Evolutionary conservation across 257 asterid genomes (phyloP).

Genomic region (Solanum dulcamara): DNA sequence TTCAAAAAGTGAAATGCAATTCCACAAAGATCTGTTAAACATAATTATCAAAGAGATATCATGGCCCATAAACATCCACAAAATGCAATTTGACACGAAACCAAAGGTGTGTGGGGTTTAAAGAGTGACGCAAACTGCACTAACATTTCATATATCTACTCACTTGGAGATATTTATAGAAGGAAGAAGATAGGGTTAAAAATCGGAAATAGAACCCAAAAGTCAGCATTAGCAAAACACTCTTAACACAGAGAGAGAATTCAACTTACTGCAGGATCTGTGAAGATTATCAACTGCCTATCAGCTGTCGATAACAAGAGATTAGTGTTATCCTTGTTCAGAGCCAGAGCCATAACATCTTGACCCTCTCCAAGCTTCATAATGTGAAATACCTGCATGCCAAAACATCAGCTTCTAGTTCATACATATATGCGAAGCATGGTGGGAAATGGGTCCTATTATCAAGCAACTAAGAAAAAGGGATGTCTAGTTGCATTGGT

Average conservation of each 20-base stretch:
- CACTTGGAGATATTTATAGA: background rate
- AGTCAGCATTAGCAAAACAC: background rate
- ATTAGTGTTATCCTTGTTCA: conserved; percentile 78
- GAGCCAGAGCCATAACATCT: conserved; percentile 56
- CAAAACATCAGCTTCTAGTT: background rate
- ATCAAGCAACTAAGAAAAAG: background rate
- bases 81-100: background rate
- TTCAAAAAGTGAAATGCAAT: background rate
- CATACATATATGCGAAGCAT: background rate
- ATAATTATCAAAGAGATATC: background rate
- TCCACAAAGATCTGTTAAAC: background rate
- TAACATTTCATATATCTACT: background rate
- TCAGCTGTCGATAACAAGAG: conserved; percentile 87
- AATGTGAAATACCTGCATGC: conserved; percentile 52
- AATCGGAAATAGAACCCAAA: background rate
- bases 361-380: conserved; percentile 72
- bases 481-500: background rate
- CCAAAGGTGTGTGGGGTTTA: background rate
- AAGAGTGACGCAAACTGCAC: background rate
- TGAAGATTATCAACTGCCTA: conserved; percentile 68
- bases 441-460: background rate
- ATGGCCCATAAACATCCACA: background rate
- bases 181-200: background rate
- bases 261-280: conserved; percentile 93
- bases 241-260: background rate